A percentile compares a stretch with the other conserved stretches of the same genome.
Conservation (phyloP, 2,329 filamentous ascomycete genomes). For the Chaetoscypha palmicola region DNA sequence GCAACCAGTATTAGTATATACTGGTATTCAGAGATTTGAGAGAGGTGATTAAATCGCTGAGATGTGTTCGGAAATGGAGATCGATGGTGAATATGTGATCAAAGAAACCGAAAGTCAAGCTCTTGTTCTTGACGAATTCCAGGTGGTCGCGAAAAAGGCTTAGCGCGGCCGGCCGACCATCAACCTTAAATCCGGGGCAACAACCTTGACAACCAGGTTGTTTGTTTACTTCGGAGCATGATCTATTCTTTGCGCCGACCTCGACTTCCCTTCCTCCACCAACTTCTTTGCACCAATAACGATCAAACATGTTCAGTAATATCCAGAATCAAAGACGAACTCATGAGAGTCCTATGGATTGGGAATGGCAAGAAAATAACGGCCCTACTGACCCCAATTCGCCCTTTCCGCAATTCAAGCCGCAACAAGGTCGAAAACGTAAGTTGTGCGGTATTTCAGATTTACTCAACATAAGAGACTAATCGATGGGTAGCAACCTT, state of each 20-base stretch:
- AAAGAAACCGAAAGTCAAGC: too few species aligned
- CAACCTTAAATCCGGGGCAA: conserved; percentile 12
- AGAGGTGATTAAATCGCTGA: too few species aligned
- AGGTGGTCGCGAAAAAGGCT: background rate
- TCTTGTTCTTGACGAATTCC: too few species aligned
- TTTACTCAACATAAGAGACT: conserved; percentile 4
- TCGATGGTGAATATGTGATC: too few species aligned
- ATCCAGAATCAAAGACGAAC: conserved; percentile 43
- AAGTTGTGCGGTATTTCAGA: conserved; percentile 8
- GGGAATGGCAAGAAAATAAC: conserved; percentile 50
- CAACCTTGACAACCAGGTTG: conserved; percentile 4
- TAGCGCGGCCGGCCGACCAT: background rate
- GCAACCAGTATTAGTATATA: too few species aligned
- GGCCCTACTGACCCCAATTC: conserved; percentile 54
- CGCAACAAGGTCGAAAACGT: conserved; percentile 24
- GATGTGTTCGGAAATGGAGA: too few species aligned
- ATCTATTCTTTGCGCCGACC: background rate
- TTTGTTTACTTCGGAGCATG: conserved; percentile 12
- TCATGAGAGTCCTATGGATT: conserved; percentile 58
- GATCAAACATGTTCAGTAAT: conserved; percentile 30
- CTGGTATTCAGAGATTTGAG: too few species aligned
- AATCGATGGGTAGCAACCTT: conserved; percentile 21
- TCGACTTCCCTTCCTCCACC: background rate
- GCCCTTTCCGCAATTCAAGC: conserved; percentile 50
- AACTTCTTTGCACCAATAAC: background rate